A percentile compares a stretch with the other conserved stretches of the same genome.
phyloP scores from a whole-genome alignment of 345 rosid species.

The Kernera saxatilis region DNA sequence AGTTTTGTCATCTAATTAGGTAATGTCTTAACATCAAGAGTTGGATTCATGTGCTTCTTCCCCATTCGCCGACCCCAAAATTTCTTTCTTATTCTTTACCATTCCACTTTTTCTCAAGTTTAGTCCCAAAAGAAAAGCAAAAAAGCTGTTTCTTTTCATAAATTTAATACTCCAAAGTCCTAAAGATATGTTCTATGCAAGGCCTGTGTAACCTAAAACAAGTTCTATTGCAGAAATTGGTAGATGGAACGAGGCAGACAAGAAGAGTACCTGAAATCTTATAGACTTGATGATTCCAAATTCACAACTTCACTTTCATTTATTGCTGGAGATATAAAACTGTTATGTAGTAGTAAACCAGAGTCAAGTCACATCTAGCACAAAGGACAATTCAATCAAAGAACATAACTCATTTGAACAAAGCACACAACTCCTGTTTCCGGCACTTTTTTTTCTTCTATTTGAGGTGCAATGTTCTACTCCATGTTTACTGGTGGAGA shows the following conservation, averaged over 20 bases:
- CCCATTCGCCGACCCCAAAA: neutral
- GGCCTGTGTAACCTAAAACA: neutral
- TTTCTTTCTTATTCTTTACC: neutral
- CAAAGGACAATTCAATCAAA: conserved; percentile 6
- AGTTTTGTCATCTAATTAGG: conserved; percentile 16
- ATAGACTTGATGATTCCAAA: conserved; percentile 7
- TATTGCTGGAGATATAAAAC: conserved; percentile 1
- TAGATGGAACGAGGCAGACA: neutral
- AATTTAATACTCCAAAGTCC: neutral
- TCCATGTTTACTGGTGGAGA: conserved; percentile 64
- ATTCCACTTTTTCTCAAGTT: neutral
- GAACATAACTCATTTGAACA: neutral
- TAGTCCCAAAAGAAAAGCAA: neutral
- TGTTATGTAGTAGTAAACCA: neutral
- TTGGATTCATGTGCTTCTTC: conserved; percentile 29
- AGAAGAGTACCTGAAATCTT: neutral
- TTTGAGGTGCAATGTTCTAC: conserved; percentile 11
- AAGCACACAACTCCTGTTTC: conserved; percentile 9
- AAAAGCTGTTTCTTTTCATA: neutral
- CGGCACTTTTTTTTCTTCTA: neutral
- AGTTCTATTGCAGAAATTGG: neutral
- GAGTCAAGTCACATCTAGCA: neutral
- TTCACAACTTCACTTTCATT: conserved; percentile 4
- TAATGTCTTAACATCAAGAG: neutral
- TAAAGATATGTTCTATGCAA: neutral